Percentiles rank a stretch among this genome's conserved stretches.
These are phyloP conservation scores for Multifurca ochricompacta DNA, from an alignment of 768 basidiomycete genomes.

Conservation along the genomic window DNA sequence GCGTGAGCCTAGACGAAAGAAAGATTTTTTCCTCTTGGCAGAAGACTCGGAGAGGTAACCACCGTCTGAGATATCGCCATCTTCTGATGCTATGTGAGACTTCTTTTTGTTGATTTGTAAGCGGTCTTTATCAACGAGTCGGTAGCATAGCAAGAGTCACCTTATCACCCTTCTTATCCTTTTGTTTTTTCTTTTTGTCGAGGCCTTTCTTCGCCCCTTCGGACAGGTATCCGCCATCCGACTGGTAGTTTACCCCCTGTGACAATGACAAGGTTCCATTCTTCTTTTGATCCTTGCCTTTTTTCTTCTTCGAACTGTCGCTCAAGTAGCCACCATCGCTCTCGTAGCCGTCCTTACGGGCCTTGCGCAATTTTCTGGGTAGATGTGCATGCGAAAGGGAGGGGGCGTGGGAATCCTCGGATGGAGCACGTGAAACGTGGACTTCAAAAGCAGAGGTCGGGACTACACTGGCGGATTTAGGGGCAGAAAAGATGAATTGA, in stretches of 20 bases:
- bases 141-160: background rate
- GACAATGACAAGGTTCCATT: conserved; percentile 12
- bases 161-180: conserved; percentile 18
- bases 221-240: conserved; percentile 28
- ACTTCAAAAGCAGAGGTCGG: background rate
- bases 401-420: background rate
- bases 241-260: conserved; percentile 27
- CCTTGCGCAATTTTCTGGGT: conserved; percentile 24
- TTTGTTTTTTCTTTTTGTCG: conserved; percentile 18
- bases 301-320: conserved; percentile 26
- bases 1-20: conserved; percentile 17
- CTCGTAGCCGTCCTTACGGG: conserved; percentile 23
- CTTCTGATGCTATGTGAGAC: conserved; percentile 3
- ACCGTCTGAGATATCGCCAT: conserved; percentile 28
- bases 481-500: conserved; percentile 2
- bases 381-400: conserved; percentile 16
- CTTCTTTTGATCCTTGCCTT: conserved; percentile 22
- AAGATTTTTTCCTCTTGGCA: conserved; percentile 26
- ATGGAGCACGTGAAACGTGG: background rate
- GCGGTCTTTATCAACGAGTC: background rate
- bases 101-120: conserved; percentile 21
- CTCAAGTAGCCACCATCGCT: conserved; percentile 29
- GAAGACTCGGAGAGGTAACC: conserved; percentile 28
- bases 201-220: conserved; percentile 12
- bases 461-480: background rate